Base-by-base conservation (phyloP, 1,139 yeast genomes). In the Kodamaea plutei region DNA sequence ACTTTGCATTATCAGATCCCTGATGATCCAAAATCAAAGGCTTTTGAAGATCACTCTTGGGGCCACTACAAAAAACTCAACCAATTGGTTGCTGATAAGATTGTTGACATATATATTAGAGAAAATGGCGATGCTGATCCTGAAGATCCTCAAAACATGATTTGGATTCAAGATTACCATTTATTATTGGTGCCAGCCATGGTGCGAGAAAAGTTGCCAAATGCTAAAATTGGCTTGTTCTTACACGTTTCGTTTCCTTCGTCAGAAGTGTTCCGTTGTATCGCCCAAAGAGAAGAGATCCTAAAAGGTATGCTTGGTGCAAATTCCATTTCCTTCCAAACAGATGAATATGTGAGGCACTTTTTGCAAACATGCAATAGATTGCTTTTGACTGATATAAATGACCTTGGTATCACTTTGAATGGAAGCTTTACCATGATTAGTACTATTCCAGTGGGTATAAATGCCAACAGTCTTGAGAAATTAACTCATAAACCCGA, bases 141-240 rank as follows among this genome's bases (percentile, higher is more conserved):
- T 2, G 45, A 56, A 15, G 68, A 64, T 36, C 69, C 70, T 0
- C 64, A 64, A 30, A 65, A 65, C 37, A 64, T 76, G 29, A 71
- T 91, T 36, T 91, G 97, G 97, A 69, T 91, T 37, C 95, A 91
- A 53, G 98, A 91, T 59, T 91, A 91, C 52, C 97, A 91, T 58
- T 65, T 91, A 40, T 68, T 91, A 58, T 64, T 91, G 24, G 89
- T 88, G 1, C 97, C 97, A 0, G 71, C 71, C 37, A 81, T 91
- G 93, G 69, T 91, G 5, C 72, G 96, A 42, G 70, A 77, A 35
- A 61, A 70, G 41, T 58, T 88, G 15, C 96, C 96, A 9, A 56
- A 76, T 38, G 97, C 95, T 4, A 79, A 84, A 44, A 88, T 93
- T 45, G 97, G 96, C 0, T 81, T 91, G 45, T 91, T 87, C 57